These are phyloP conservation scores for Urtica urens DNA, from an alignment of 306 rosid species.

Conservation along the genomic window DNA sequence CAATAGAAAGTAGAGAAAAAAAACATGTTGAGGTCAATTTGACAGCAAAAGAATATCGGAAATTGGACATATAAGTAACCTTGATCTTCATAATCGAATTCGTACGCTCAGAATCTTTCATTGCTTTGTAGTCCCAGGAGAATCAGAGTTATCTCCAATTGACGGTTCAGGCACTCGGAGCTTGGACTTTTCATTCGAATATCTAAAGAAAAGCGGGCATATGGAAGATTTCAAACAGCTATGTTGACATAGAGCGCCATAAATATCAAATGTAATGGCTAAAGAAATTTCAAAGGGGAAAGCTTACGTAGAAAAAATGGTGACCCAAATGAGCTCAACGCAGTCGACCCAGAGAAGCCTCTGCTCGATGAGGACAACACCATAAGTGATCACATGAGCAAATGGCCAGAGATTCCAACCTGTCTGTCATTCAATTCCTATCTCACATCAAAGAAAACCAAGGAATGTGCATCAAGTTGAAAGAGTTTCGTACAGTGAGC, in stretches of 20 bases:
- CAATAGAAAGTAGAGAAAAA: too few species aligned
- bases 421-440: slow-evolving; percentile 43
- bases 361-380: slow-evolving; percentile 82
- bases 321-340: slow-evolving; percentile 94
- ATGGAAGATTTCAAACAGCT: not conserved
- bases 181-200: slow-evolving; percentile 77
- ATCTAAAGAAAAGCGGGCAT: slow-evolving; percentile 23
- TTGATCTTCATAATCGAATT: too few species aligned
- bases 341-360: slow-evolving; percentile 99
- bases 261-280: not conserved
- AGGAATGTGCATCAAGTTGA: slow-evolving; percentile 13
- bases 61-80: too few species aligned
- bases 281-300: slow-evolving; percentile 8
- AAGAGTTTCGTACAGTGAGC: slow-evolving; percentile 63
- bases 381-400: slow-evolving; percentile 93
- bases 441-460: not conserved
- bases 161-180: slow-evolving; percentile 31
- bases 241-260: too few species aligned
- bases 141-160: slow-evolving; percentile 26
- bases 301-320: slow-evolving; percentile 89
- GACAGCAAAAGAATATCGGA: too few species aligned
- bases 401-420: slow-evolving; percentile 99
- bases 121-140: slow-evolving; percentile 34
- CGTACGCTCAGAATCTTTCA: too few species aligned
- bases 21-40: too few species aligned